A percentile compares a stretch with the other conserved stretches of the same genome.
phyloP scores from a whole-genome alignment of 2,329 filamentous ascomycete genomes.

The Aureobasidium vineae region DNA sequence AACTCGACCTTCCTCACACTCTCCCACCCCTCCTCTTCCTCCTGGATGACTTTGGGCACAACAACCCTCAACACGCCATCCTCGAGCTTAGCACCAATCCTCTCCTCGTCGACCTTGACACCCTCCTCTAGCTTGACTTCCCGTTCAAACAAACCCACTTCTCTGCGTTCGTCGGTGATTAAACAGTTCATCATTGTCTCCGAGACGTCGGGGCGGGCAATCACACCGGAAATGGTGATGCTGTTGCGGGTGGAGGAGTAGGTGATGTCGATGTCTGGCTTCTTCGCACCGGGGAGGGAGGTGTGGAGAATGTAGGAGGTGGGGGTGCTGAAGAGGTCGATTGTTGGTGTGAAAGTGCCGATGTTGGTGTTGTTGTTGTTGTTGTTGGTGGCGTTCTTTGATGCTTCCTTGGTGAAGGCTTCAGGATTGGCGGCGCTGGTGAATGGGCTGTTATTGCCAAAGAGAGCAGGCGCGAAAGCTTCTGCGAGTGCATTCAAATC shows the following conservation, averaged over 20 bases:
- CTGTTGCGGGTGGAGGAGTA: constrained; percentile 68
- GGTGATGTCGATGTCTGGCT: constrained; percentile 72
- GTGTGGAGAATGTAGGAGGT: constrained; percentile 66
- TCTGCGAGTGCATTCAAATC: constrained; percentile 28
- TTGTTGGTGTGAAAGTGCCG: constrained; percentile 57
- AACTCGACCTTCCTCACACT: constrained; percentile 55
- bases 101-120: constrained; percentile 60
- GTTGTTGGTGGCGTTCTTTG: constrained; percentile 44
- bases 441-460: constrained; percentile 36
- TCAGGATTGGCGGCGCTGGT: constrained; percentile 49
- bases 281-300: constrained; percentile 74
- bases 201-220: constrained; percentile 64
- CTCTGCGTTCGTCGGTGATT: constrained; percentile 62
- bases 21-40: constrained; percentile 62
- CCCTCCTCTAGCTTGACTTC: constrained; percentile 58
- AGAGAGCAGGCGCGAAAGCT: constrained; percentile 33
- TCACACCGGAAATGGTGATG: constrained; percentile 68
- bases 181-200: constrained; percentile 69
- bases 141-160: constrained; percentile 70
- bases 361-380: constrained; percentile 61
- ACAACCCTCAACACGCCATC: constrained; percentile 74
- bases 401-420: constrained; percentile 31
- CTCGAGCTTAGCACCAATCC: constrained; percentile 72
- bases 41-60: constrained; percentile 70
- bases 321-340: constrained; percentile 72